Percentiles rank a stretch among this genome's conserved stretches.
Evolutionary conservation across 345 rosid genomes (phyloP).

Genomic region (Odontarrhena argentea): DNA sequence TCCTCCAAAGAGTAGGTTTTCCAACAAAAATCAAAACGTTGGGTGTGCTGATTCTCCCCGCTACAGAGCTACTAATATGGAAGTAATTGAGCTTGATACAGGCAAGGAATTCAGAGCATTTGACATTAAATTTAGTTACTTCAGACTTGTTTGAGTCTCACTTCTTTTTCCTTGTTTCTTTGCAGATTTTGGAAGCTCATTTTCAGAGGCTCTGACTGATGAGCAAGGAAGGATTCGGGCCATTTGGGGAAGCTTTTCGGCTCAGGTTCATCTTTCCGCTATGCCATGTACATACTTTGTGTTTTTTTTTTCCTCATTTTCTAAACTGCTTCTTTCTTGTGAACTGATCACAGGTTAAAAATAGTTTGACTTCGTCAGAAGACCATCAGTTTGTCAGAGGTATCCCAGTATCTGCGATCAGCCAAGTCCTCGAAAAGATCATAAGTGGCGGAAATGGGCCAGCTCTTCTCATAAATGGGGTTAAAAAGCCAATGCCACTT

Average conservation of each 20-base stretch:
- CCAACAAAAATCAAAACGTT: too few species aligned
- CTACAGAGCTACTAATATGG: conserved; percentile 96
- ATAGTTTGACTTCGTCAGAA: conserved; percentile 71
- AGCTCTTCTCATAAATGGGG: conserved; percentile 76
- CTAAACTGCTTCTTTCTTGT: conserved; percentile 26
- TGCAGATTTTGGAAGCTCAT: conserved; percentile 93
- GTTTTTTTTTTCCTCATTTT: neutral
- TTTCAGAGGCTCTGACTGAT: conserved; percentile 91
- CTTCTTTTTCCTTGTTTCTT: conserved; percentile 22
- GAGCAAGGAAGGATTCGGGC: conserved; percentile 89
- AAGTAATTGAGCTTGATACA: conserved; percentile 93
- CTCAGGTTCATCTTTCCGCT: conserved; percentile 62
- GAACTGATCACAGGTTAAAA: conserved; percentile 61
- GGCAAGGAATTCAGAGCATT: conserved; percentile 48
- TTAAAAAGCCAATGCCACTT: conserved; percentile 83
- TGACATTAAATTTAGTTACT: conserved; percentile 8
- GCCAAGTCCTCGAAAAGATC: conserved; percentile 77
- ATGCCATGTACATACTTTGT: conserved; percentile 1
- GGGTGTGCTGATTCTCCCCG: conserved; percentile 90
- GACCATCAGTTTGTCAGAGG: conserved; percentile 95
- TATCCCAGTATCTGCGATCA: conserved; percentile 69
- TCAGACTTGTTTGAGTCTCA: conserved; percentile 8
- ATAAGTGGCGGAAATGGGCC: conserved; percentile 69
- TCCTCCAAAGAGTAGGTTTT: too few species aligned
- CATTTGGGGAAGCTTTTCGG: conserved; percentile 94